Evolutionary conservation across 2,329 filamentous ascomycete species (phyloP).

Genomic region (Aquanectria penicillioides): DNA sequence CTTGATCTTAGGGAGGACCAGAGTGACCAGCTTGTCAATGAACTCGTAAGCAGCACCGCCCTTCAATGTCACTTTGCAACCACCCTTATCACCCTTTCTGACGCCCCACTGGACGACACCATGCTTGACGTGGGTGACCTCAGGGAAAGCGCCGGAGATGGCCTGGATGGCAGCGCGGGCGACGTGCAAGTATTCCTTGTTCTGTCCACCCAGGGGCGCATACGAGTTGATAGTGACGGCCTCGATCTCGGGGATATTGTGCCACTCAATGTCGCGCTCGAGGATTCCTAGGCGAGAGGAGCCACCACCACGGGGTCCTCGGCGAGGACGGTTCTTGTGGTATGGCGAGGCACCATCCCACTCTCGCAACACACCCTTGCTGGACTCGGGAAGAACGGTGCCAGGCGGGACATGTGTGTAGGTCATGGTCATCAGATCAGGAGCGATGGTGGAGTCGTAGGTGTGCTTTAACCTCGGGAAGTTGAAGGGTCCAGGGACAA

Average conservation of each 20-base stretch:
- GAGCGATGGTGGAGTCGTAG: conserved; percentile 84
- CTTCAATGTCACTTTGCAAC: conserved; percentile 79
- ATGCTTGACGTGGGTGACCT: conserved; percentile 74
- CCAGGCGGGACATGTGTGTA: conserved; percentile 90
- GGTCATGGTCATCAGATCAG: conserved; percentile 87
- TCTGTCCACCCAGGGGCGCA: conserved; percentile 75
- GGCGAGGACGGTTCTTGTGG: conserved; percentile 87
- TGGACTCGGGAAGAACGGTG: conserved; percentile 59
- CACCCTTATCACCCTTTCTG: conserved; percentile 74
- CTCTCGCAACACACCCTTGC: conserved; percentile 74
- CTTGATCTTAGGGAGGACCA: conserved; percentile 95
- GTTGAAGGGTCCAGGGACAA: conserved; percentile 90
- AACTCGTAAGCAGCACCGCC: conserved; percentile 91
- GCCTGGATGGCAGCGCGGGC: conserved; percentile 86
- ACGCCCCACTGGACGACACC: conserved; percentile 82
- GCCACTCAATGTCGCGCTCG: conserved; percentile 80
- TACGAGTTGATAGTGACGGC: conserved; percentile 83
- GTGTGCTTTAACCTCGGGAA: conserved; percentile 89
- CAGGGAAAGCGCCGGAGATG: conserved; percentile 81
- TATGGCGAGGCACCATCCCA: conserved; percentile 96
- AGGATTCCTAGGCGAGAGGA: conserved; percentile 74
- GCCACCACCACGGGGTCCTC: conserved; percentile 80
- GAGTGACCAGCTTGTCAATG: conserved; percentile 86
- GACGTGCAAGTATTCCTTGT: conserved; percentile 81
- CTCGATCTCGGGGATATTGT: conserved; percentile 84